A percentile compares a stretch with the other conserved stretches of the same genome.
phyloP scores from a whole-genome alignment of 345 rosid genomes.

The Salix udensis region DNA sequence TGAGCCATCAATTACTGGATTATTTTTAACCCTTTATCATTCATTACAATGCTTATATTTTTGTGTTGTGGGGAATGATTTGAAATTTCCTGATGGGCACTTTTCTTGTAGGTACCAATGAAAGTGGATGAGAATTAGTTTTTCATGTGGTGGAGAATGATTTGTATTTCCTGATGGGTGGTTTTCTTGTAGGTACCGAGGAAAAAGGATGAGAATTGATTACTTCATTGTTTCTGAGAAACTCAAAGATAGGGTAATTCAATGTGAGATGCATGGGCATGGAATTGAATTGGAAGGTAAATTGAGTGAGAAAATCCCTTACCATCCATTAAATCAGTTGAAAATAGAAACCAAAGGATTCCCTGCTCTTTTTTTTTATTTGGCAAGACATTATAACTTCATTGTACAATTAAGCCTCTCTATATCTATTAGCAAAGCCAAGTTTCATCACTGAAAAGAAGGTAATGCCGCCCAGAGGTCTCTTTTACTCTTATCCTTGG shows the following conservation, averaged over 20 bases:
- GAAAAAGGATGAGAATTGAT: slow-evolving; percentile 90
- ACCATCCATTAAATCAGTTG: background rate
- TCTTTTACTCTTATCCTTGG: too few relatives aligned
- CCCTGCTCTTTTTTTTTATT: background rate
- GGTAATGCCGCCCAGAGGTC: background rate
- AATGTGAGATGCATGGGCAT: slow-evolving; percentile 74
- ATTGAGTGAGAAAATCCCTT: background rate
- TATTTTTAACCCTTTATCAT: too few relatives aligned
- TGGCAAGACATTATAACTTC: background rate
- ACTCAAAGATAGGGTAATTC: slow-evolving; percentile 53
- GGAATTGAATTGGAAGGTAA: slow-evolving; percentile 84
- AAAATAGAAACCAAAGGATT: background rate
- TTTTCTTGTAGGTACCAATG: slow-evolving; percentile 64
- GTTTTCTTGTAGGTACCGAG: slow-evolving; percentile 60
- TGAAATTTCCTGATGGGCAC: background rate
- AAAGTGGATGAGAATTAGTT: slow-evolving; percentile 86
- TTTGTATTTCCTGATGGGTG: background rate
- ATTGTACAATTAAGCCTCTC: background rate
- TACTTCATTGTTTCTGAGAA: slow-evolving; percentile 76
- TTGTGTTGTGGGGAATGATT: background rate
- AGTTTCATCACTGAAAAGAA: background rate
- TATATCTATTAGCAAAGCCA: too few relatives aligned
- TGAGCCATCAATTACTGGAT: background rate
- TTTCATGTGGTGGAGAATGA: background rate
- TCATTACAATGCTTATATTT: background rate